Evolutionary conservation across 148 eudicot genomes (phyloP).

Genomic region (Euryodendron excelsum): DNA sequence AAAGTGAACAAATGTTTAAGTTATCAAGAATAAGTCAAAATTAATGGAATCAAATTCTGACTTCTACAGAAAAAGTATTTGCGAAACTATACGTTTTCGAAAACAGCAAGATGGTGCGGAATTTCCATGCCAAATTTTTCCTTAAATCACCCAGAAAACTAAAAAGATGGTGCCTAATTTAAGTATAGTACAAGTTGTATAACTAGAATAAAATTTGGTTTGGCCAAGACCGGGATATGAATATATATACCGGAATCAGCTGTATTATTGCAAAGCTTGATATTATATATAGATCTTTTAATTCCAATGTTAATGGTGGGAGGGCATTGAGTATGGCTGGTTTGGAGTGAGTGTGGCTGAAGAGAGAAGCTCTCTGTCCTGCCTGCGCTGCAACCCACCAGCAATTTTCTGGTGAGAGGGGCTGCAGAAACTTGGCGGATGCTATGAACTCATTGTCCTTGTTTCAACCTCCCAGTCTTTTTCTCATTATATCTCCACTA

Average conservation of each 20-base stretch:
- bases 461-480: constrained; percentile 16
- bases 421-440: neutral
- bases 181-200: neutral
- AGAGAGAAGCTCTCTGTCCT: neutral
- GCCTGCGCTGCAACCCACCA: neutral
- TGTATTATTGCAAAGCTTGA: neutral
- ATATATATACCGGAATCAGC: neutral
- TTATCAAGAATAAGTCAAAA: no score
- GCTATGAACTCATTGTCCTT: constrained; percentile 16
- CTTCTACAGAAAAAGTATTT: no score
- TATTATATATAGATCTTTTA: neutral
- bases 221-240: constrained; percentile 6
- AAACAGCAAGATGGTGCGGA: no score
- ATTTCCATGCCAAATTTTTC: no score
- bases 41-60: no score
- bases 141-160: neutral
- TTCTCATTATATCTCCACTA: constrained; percentile 19
- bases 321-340: neutral
- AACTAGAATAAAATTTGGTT: neutral
- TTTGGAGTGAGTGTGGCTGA: constrained; percentile 10
- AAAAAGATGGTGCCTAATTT: neutral
- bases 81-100: no score
- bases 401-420: constrained; percentile 3
- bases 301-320: neutral
- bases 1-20: no score